Conservation (phyloP, 2,329 filamentous ascomycete species). For the Cytospora schulzeri region DNA sequence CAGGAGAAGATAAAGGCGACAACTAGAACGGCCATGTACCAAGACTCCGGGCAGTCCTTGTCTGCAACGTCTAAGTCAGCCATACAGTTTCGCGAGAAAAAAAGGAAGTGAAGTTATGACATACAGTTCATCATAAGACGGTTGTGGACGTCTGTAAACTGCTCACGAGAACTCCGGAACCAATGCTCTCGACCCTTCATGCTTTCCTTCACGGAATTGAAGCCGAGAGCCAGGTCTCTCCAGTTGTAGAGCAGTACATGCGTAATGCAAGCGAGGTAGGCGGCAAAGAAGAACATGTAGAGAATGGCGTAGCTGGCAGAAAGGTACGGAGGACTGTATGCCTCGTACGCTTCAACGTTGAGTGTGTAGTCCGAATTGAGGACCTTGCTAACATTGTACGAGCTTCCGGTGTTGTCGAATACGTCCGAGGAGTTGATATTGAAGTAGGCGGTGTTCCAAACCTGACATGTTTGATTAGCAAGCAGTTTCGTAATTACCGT, state of each 20-base stretch:
- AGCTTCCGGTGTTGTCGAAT: conserved; percentile 50
- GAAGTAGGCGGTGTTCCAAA: conserved; percentile 41
- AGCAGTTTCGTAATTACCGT: no score
- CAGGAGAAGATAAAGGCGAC: conserved; percentile 37
- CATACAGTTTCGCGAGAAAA: no score
- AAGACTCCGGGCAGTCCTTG: conserved; percentile 17
- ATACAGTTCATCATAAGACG: conserved; percentile 47
- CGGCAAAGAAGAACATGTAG: conserved; percentile 59
- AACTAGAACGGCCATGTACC: conserved; percentile 38
- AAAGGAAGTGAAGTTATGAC: no score
- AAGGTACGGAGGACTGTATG: conserved; percentile 34
- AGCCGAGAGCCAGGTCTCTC: conserved; percentile 52
- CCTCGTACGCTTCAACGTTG: conserved; percentile 32
- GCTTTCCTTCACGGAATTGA: conserved; percentile 49
- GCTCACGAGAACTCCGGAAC: conserved; percentile 34
- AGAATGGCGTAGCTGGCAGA: conserved; percentile 32
- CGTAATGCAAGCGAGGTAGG: conserved; percentile 54
- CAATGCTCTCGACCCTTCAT: conserved; percentile 41
- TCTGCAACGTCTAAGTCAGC: background rate
- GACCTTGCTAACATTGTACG: conserved; percentile 46
- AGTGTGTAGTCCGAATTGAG: conserved; percentile 26
- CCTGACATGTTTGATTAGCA: background rate
- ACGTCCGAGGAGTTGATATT: conserved; percentile 55
- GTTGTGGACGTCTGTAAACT: conserved; percentile 44
- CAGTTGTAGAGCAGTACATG: conserved; percentile 56